Evolutionary conservation across 805 yeast species (phyloP).

Genomic region (Metschnikowia koreensis): DNA sequence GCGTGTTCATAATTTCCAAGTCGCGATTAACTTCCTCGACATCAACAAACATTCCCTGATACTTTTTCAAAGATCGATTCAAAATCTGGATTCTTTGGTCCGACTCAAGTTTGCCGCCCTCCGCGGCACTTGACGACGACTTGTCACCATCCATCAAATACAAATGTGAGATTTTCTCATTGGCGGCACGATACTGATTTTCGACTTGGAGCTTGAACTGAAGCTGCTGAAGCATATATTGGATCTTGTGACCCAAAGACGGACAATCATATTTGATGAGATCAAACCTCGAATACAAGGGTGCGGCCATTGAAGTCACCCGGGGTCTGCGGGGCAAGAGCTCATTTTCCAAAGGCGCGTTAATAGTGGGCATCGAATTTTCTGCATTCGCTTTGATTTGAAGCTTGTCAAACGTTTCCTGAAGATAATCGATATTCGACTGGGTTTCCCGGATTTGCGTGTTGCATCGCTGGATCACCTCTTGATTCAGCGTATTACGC

Average conservation of each 20-base stretch:
- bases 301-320: conserved; percentile 21
- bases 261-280: conserved; percentile 91
- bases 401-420: conserved; percentile 69
- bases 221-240: conserved; percentile 90
- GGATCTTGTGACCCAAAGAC: conserved; percentile 89
- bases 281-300: conserved; percentile 69
- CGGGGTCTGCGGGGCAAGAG: conserved; percentile 4
- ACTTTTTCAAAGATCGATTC: conserved; percentile 79
- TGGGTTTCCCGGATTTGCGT: conserved; percentile 88
- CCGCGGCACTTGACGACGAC: conserved; percentile 81
- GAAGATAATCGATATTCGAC: conserved; percentile 84
- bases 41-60: conserved; percentile 82
- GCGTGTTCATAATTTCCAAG: conserved; percentile 63
- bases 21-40: conserved; percentile 66
- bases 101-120: conserved; percentile 80
- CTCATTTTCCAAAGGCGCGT: conserved; percentile 3
- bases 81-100: conserved; percentile 81
- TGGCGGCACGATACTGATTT: conserved; percentile 88
- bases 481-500: conserved; percentile 72
- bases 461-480: conserved; percentile 88
- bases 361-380: conserved; percentile 6
- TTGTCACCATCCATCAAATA: conserved; percentile 92
- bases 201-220: conserved; percentile 94
- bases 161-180: conserved; percentile 80
- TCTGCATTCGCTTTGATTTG: conserved; percentile 30